Percentiles rank a stretch among this genome's conserved stretches.
Evolutionary conservation across 23 red algal species (phyloP).

Genomic region (Gracilaria vermiculophylla): DNA sequence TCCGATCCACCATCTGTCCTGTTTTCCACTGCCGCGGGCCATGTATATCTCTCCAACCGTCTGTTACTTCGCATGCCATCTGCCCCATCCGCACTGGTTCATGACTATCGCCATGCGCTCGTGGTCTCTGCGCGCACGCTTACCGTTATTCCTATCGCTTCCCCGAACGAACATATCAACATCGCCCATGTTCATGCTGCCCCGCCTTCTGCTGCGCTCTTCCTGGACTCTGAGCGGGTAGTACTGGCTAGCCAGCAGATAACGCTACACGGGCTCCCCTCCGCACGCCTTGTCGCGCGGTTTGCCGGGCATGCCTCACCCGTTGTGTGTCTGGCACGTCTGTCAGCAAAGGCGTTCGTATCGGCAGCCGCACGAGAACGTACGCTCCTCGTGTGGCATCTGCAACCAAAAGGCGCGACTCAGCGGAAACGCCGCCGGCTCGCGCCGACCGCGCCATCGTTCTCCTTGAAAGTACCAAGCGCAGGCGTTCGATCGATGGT

Average conservation of each 20-base stretch:
- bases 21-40: neutral
- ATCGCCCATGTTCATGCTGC: conserved; percentile 5
- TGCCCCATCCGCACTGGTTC: conserved; percentile 8
- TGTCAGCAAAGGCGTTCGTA: neutral
- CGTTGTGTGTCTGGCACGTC: neutral
- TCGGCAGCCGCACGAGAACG: neutral
- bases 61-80: neutral
- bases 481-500: neutral
- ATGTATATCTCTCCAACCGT: conserved; percentile 13
- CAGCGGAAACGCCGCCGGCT: conserved; percentile 4
- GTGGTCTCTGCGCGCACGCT: neutral
- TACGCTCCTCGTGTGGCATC: neutral
- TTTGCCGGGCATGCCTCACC: conserved; percentile 38
- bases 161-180: neutral
- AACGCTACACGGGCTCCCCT: neutral
- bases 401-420: neutral
- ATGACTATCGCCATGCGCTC: neutral
- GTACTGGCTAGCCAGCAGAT: conserved; percentile 14
- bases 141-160: conserved; percentile 1
- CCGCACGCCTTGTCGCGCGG: neutral
- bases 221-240: neutral
- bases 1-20: conserved; percentile 18
- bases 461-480: neutral
- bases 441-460: neutral
- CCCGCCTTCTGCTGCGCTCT: neutral